Evolutionary conservation across 106 monocot species (phyloP), one percentile per base, ranked within the genome.

Genomic region (Ottelia alismoides): DNA sequence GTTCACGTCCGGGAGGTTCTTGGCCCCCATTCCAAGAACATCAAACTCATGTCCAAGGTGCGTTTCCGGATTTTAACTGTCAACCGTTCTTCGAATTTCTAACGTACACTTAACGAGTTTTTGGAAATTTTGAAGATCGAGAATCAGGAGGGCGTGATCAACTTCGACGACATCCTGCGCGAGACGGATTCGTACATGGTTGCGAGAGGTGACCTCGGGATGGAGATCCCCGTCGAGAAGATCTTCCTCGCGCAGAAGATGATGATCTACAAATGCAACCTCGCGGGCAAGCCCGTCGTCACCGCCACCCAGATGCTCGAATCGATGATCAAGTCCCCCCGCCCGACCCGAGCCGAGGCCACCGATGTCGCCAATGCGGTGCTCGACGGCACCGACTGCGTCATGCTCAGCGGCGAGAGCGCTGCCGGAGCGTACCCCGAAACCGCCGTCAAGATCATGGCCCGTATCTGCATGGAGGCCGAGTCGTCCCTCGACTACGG

Each of bases 21-120:
- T 30, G 93, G 93, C 10, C 64, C 68, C 4, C 57, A 88, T 59
- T 72, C 83, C 11, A 83, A 81, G 47, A 74, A 56, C 16, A 94
- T 94, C 26, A 67, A 83, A 53, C 60, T 94, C 27, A 94, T 94
- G 93, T 94, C 93, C 9, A 94, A 94, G 84, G 92, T 93, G 0
- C 20, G 2, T 2, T 60, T 19, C 44, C 16, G 40, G 16, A 16
- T 43, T 43, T 43, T 6, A 6, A 7, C 6, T 43, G 40, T 43
- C 10, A 7, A 16, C 40, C 40, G 6, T 43, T 43, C 16, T 43
- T 43, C 16, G 40, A 6, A 16, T 7, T 7, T 43, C 16, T 43
- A 6, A 43, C 40, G 16, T 16, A 43, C 16, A 16, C 40, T 43
- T 7, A 43, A 43, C n/a, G n/a, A n/a, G n/a, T n/a, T 6, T 43